Base-by-base conservation (phyloP, 2,329 filamentous ascomycete genomes). In the Westerdykella sp. region DNA sequence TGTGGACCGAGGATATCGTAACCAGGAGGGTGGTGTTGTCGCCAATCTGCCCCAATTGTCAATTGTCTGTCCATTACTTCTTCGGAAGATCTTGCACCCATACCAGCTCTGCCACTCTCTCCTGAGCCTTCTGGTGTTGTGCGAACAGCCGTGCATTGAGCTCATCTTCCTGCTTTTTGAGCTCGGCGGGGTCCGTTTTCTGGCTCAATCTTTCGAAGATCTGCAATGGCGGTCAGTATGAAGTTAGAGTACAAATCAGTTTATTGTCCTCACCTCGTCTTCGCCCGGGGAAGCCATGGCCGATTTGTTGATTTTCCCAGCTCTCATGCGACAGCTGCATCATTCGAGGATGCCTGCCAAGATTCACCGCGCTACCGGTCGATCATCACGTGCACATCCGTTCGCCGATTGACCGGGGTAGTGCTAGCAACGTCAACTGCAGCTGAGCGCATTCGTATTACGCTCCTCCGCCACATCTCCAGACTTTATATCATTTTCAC, bases 21-120 rank as follows among this genome's bases (percentile, higher is more conserved):
- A 93, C 87, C 34, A 93, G 91, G 45, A 93, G 80, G 35, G 87
- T 87, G 53, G 85, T 84, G 66, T 97, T 95, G 68, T 85, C 79
- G 53, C 81, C 78, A 59, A 94, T 78, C 85, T 89, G 47, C 46
- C 16, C 35, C 23, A 12, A 28, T 28, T 28, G 25, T 28, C 25
- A 28, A 28, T 28, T 28, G 12, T 36, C 10, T 35, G 21, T 22
- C 16, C 22, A 11, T 37, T 15, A 10, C 21, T 6, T 42, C 9
- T 10, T 9, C 7, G 4, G 25, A 28, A 12, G 4, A 28, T 28
- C 11, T 10, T 11, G 21, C 5, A 16, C 34, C 10, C 73, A 46
- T 70, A 86, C 83, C 69, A 88, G 67, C 63, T 86, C 80, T 31
- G 73, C 74, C 43, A 85, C 73, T 43, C 82, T 74, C 53, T 76